These are phyloP conservation scores for Fusarium austroafricanum DNA, from an alignment of 2,329 filamentous ascomycete species.

Conservation along the genomic window DNA sequence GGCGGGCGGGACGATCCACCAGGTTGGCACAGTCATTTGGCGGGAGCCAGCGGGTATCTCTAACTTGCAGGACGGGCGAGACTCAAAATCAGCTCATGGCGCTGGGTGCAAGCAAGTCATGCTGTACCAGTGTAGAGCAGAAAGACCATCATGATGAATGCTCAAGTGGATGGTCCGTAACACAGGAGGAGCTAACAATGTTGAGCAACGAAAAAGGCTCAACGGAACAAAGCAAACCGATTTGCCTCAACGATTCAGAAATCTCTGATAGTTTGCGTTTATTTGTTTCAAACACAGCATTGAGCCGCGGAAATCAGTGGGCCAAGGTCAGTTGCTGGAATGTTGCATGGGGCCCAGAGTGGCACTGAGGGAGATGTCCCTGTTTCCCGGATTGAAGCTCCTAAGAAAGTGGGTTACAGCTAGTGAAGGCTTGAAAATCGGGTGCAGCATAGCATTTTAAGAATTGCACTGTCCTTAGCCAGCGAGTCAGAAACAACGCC, in stretches of 20 bases:
- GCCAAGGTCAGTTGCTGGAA: conserved; percentile 33
- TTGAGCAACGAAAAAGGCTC: not conserved
- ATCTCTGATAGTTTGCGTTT: conserved; percentile 3
- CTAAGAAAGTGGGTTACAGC: conserved; percentile 9
- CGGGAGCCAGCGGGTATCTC: conserved; percentile 40
- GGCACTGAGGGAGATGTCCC: conserved; percentile 8
- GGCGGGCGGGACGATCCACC: conserved; percentile 40
- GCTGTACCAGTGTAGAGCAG: conserved; percentile 41
- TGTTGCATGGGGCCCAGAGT: conserved; percentile 36
- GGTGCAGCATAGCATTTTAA: conserved; percentile 1
- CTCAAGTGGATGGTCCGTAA: conserved; percentile 2
- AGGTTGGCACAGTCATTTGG: conserved; percentile 38
- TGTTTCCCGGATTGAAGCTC: conserved; percentile 20
- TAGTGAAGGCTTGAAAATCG: conserved; percentile 3
- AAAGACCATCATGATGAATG: conserved; percentile 2
- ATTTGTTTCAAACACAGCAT: conserved; percentile 30
- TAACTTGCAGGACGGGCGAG: conserved; percentile 30
- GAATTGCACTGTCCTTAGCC: conserved; percentile 6
- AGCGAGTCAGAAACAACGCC: conserved; percentile 3
- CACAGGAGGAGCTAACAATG: conserved; percentile 7
- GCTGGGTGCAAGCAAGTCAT: conserved; percentile 43
- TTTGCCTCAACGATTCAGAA: not conserved
- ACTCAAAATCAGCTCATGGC: conserved; percentile 44
- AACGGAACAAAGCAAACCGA: not conserved
- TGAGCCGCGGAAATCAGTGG: conserved; percentile 19